Evolutionary conservation across 2,329 filamentous ascomycete species (phyloP).

Genomic region (Lasiodiplodia citricola): DNA sequence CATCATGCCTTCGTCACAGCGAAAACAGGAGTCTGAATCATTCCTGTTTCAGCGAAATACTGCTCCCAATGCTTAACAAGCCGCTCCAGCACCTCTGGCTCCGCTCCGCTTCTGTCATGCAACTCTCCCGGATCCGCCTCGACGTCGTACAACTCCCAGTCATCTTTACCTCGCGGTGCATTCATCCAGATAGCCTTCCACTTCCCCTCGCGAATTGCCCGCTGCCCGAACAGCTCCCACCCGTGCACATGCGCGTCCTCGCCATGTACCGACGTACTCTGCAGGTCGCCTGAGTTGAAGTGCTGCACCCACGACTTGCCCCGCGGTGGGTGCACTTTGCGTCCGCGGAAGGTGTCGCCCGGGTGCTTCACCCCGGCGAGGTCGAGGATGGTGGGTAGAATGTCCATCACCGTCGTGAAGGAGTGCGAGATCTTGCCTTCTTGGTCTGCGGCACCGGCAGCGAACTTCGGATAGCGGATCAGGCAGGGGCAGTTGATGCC

Average conservation of each 20-base stretch:
- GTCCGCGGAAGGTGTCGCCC: slow-evolving; percentile 35
- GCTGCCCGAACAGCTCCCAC: slow-evolving; percentile 44
- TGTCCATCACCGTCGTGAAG: slow-evolving; percentile 48
- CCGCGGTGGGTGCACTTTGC: slow-evolving; percentile 40
- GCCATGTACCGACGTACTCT: slow-evolving; percentile 30
- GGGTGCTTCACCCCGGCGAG: slow-evolving; percentile 42
- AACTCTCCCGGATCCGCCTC: slow-evolving; percentile 41
- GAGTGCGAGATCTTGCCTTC: slow-evolving; percentile 34
- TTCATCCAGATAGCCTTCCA: slow-evolving; percentile 44
- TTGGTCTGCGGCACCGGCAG: background rate
- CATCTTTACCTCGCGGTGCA: slow-evolving; percentile 35
- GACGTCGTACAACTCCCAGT: slow-evolving; percentile 45
- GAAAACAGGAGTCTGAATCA: no score
- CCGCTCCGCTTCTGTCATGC: slow-evolving; percentile 35
- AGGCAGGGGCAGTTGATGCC: slow-evolving; percentile 47
- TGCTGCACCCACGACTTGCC: slow-evolving; percentile 39
- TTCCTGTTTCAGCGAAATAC: slow-evolving; percentile 31
- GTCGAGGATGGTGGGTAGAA: slow-evolving; percentile 44
- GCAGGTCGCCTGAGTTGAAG: slow-evolving; percentile 23
- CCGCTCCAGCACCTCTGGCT: slow-evolving; percentile 36
- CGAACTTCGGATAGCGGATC: slow-evolving; percentile 37
- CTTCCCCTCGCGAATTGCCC: slow-evolving; percentile 42
- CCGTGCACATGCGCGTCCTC: slow-evolving; percentile 36
- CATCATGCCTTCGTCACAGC: no score
- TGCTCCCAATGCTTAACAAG: slow-evolving; percentile 34